These are phyloP conservation scores for Eucalyptus regnans DNA, from an alignment of 345 rosid species.

Conservation along the genomic window DNA sequence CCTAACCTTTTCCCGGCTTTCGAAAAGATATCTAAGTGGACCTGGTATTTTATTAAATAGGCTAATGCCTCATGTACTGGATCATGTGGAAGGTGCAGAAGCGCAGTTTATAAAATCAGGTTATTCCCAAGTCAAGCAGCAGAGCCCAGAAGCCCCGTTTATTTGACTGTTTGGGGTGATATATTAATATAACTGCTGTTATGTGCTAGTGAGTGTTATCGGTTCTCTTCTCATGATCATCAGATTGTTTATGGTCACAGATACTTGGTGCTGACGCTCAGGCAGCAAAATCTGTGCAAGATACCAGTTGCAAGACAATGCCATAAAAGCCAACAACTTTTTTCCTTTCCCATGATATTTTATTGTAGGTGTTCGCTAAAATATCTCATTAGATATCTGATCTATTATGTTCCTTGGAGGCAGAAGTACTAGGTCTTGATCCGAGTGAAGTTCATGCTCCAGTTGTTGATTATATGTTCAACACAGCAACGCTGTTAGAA, in stretches of 20 bases:
- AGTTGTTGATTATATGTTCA: constrained; percentile 31
- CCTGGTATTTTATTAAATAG: background rate
- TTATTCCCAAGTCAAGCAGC: background rate
- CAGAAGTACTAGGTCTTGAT: constrained; percentile 86
- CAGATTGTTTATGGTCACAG: background rate
- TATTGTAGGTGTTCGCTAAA: too few relatives aligned
- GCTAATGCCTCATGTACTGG: background rate
- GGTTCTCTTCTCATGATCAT: background rate
- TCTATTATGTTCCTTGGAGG: constrained; percentile 19
- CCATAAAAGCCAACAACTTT: background rate
- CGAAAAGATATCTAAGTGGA: background rate
- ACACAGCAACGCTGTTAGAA: background rate
- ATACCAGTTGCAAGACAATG: background rate
- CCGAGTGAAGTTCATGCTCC: constrained; percentile 92
- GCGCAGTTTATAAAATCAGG: background rate
- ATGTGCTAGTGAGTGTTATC: background rate
- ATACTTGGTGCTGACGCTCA: background rate
- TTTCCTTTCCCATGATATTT: background rate
- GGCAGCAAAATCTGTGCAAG: background rate
- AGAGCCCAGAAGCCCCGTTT: background rate
- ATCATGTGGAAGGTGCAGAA: too few relatives aligned
- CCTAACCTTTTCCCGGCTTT: background rate
- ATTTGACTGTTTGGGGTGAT: background rate
- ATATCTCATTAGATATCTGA: too few relatives aligned
- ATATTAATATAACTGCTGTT: background rate